Evolutionary conservation across 768 basidiomycete genomes (phyloP), one percentile per base, ranked within the genome.

Genomic region (Lentinula guzmanii): DNA sequence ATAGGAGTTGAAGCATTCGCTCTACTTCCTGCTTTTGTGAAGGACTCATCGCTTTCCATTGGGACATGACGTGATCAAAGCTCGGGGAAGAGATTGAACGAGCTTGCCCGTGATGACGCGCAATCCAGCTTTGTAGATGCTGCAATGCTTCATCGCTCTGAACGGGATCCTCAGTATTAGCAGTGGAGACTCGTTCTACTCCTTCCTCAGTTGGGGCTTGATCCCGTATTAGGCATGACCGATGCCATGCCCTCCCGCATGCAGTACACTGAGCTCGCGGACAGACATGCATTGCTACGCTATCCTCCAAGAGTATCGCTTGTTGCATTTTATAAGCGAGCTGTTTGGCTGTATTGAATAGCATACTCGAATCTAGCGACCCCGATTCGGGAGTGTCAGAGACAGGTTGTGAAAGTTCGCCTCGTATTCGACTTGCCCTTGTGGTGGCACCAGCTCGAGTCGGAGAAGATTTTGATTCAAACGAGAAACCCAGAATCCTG

Each of bases 191-290:
- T 16, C 28, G 13, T 31, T 50, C 45, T 10, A 16, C 43, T 15
- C 5, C 37, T 53, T 53, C 31, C 15, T 53, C 33, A 34, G 5
- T 39, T 7, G 3, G 11, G 31, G 3, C 33, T 34, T 50, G 24
- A 18, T 59, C 46, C 28, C 46, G 31, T 24, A 48, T 46, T 6
- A 46, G n/a, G 24, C 58, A 59, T 28, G 46, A 35, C 24, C 58
- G 28, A 50, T 59, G 58, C 43, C 48, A 59, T n/a, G 58, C 58
- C 34, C 33, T 59, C n/a, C 58, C 58, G 11, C 58, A 15, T 28
- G 45, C 56, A 28, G 33, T 46, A 39, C 58, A 59, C 10, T 48
- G 31, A n/a, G 33, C 34, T 35, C 34, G 43, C 16, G 58, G 45
- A 37, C 58, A 59, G 28, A 59, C n/a, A 45, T 59, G 58, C 58